Evolutionary conservation across 2,329 filamentous ascomycete species (phyloP), one percentile per base, ranked within the genome.

Genomic region (Calonectria honghensis): DNA sequence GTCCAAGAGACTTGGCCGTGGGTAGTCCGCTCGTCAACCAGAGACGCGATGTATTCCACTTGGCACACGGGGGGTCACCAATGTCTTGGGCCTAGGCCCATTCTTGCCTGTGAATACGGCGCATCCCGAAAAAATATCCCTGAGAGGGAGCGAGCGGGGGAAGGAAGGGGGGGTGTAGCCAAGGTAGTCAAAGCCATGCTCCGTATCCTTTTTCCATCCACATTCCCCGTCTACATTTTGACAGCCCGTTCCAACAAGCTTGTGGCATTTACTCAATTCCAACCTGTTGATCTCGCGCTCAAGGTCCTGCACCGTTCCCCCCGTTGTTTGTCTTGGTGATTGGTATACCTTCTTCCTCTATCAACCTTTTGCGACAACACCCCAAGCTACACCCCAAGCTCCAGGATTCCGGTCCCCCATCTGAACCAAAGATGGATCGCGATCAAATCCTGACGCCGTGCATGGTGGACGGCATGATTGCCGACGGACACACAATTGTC

Each of bases 401-500:
- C n/a, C 32, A n/a, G 32, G 20, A 24, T 59, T 9, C 35, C 32
- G 11, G 4, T 27, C 14, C 13, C 54, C 5, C 16, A 41, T 13
- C 35, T 29, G 37, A 31, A 37, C 13, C 61, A 27, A 72, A 72
- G 9, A 85, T 85, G 86, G 82, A 82, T 73, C 87, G 87, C 77
- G 86, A 89, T 77, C 79, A 78, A 32, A 80, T 89, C 70, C 76
- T 91, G 52, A 84, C 87, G 31, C 83, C 87, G 39, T 82, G 82
- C n/a, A 85, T 85, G 71, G 85, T 92, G 76, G 86, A 90, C 79
- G 83, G 79, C 45, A 83, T 90, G 83, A 89, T 93, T 76, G 89
- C 89, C 37, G 85, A 90, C 64, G 91, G 90, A 72, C 85, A 89
- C 37, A 87, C 84, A 18, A 88, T 93, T 70, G 88, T 93, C 77